A percentile compares a stretch with the other conserved stretches of the same genome.
These are phyloP conservation scores for Termitomyces eurrhizus DNA, from an alignment of 768 basidiomycete genomes.

Conservation along the genomic window DNA sequence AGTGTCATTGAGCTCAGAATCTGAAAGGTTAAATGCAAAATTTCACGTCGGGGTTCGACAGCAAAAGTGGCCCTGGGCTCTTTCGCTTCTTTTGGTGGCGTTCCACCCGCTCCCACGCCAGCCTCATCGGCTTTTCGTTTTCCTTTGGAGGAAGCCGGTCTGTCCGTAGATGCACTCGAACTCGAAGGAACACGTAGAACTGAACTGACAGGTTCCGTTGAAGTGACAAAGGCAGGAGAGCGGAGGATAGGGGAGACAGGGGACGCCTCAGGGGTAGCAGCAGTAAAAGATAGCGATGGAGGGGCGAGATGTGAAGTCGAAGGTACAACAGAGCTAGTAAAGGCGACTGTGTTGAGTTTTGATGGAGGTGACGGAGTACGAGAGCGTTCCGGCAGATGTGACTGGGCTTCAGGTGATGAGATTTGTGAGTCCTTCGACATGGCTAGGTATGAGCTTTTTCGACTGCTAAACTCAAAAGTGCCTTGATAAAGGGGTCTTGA, in stretches of 20 bases:
- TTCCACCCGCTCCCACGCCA: conserved; percentile 47
- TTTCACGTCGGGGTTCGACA: conserved; percentile 58
- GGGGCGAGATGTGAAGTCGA: conserved; percentile 31
- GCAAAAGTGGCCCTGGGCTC: conserved; percentile 58
- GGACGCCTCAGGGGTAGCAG: conserved; percentile 37
- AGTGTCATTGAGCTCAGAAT: conserved; percentile 16
- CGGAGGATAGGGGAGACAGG: conserved; percentile 28
- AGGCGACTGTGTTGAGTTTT: conserved; percentile 23
- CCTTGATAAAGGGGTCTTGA: conserved; percentile 10
- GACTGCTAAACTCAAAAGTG: conserved; percentile 13
- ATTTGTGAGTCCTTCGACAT: conserved; percentile 15
- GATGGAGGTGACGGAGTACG: conserved; percentile 22
- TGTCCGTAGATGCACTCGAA: conserved; percentile 26
- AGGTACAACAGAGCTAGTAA: conserved; percentile 20
- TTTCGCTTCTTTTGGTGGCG: conserved; percentile 60
- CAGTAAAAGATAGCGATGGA: conserved; percentile 34
- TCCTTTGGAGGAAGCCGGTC: conserved; percentile 41
- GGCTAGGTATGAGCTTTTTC: conserved; percentile 12
- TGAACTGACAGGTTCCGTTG: conserved; percentile 26
- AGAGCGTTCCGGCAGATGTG: conserved; percentile 18
- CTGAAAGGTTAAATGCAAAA: conserved; percentile 12
- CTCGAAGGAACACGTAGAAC: conserved; percentile 23
- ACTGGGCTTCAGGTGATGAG: conserved; percentile 14
- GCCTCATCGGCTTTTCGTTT: conserved; percentile 74
- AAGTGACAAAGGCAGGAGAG: conserved; percentile 20